Conservation (phyloP, 257 asterid species). For the Rauvolfia tetraphylla region DNA sequence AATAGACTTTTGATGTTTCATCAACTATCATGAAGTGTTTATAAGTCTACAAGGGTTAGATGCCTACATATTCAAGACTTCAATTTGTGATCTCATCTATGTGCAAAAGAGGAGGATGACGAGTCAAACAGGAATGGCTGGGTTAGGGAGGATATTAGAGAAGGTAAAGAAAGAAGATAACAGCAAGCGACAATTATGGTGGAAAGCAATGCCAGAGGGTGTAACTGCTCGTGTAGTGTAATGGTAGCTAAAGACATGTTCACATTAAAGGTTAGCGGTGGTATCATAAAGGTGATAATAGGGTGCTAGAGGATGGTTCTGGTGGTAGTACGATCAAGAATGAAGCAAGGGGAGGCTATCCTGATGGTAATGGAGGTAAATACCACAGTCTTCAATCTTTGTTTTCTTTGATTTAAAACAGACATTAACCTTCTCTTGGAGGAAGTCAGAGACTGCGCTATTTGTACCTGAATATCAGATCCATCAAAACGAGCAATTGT, state of each 20-base stretch:
- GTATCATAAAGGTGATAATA: not conserved
- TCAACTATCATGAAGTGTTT: not conserved
- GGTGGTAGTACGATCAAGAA: not conserved
- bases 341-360: not conserved
- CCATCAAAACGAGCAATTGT: conserved; percentile 89
- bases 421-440: not conserved
- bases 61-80: not conserved
- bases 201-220: not conserved
- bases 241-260: not conserved
- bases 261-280: not conserved
- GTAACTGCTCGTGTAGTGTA: not conserved
- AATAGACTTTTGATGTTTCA: not conserved
- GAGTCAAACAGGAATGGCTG: not conserved
- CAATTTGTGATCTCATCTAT: not conserved
- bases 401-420: not conserved
- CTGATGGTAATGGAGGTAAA: not conserved
- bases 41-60: not conserved
- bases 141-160: not conserved
- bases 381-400: not conserved
- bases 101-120: not conserved
- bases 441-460: not conserved
- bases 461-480: conserved; percentile 71
- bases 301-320: not conserved
- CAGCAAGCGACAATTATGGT: not conserved
- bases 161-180: not conserved